Base-by-base conservation (phyloP, 2,329 filamentous ascomycete species). In the Moelleriella libera region DNA sequence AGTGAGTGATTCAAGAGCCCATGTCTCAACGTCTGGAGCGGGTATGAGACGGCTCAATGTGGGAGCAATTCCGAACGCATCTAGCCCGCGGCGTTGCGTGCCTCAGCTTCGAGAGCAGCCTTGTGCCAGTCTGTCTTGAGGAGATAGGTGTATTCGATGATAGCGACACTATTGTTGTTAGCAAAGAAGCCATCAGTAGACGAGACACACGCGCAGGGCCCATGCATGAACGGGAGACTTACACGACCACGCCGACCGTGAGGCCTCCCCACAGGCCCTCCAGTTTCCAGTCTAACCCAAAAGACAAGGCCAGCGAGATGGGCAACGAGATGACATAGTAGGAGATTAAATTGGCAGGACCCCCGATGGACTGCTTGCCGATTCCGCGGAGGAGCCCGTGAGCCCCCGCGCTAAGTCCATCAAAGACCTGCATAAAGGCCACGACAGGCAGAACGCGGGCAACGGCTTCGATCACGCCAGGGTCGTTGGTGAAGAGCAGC, bases 321-420 rank as follows among this genome's bases (percentile, higher is more conserved):
- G 92, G 90, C 64, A 97, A 72, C 0, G 87, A 90, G 30, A 97
- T 74, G 14, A 77, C 68, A 63, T 97, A 98, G 67, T 96, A 96
- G 28, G 83, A 82, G 45, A 88, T 78, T 2, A 97, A 67, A 58
- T 92, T 94, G 6, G 89, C 82, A 56, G 90, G 95, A 0, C 90
- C 89, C 10, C 90, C 90, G 48, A 97, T 81, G 53, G 88, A 82
- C 64, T 97, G 90, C 49, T 85, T 79, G 3, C 92, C 92, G 12
- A 97, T 76, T 10, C 90, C 90, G 41, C 92, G 77, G 30, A 97
- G 73, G 40, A 96, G 73, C 30, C 89, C 90, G 58, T 92, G 89
- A 49, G 85, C 88, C 40, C 83, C 83, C 3, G 85, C 78, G 0
- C 85, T 80, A 14, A 94, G 63, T 1, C 85, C 81, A 63, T 98